Conservation (phyloP, 148 eudicot genomes). For the Chenopodium formosanum region DNA sequence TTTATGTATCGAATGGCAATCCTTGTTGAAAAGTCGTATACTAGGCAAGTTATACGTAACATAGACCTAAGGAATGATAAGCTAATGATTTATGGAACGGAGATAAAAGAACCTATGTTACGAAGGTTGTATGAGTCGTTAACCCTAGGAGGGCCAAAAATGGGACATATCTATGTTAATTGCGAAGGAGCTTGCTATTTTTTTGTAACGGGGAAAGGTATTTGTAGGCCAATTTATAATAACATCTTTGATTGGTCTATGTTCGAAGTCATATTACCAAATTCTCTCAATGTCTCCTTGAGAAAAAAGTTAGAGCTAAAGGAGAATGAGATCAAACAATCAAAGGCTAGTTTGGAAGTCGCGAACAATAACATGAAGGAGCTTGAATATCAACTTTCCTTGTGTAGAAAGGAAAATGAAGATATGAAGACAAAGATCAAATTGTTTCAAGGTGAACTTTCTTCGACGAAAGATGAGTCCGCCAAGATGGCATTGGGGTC, state of each 20-base stretch:
- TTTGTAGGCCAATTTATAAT: slow-evolving; percentile 28
- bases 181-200: slow-evolving; percentile 35
- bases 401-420: slow-evolving; percentile 4
- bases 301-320: slow-evolving; percentile 17
- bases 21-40: slow-evolving; percentile 1
- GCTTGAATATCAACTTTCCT: slow-evolving; percentile 9
- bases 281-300: slow-evolving; percentile 17
- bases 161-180: slow-evolving; percentile 28
- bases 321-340: background rate
- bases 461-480: background rate
- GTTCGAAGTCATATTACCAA: slow-evolving; percentile 23
- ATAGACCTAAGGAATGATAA: slow-evolving; percentile 34
- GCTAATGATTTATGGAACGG: slow-evolving; percentile 25
- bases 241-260: slow-evolving; percentile 34
- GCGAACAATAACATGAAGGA: slow-evolving; percentile 11
- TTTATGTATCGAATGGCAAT: slow-evolving; percentile 24
- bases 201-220: slow-evolving; percentile 14
- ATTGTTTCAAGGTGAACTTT: slow-evolving; percentile 6
- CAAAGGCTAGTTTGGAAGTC: slow-evolving; percentile 13
- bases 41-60: slow-evolving; percentile 13
- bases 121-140: slow-evolving; percentile 30
- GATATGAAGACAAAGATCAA: background rate
- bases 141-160: slow-evolving; percentile 21
- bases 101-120: slow-evolving; percentile 20
- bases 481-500: background rate